Evolutionary conservation across 2,329 filamentous ascomycete species (phyloP).

Genomic region (Pseudomassariella vexata): DNA sequence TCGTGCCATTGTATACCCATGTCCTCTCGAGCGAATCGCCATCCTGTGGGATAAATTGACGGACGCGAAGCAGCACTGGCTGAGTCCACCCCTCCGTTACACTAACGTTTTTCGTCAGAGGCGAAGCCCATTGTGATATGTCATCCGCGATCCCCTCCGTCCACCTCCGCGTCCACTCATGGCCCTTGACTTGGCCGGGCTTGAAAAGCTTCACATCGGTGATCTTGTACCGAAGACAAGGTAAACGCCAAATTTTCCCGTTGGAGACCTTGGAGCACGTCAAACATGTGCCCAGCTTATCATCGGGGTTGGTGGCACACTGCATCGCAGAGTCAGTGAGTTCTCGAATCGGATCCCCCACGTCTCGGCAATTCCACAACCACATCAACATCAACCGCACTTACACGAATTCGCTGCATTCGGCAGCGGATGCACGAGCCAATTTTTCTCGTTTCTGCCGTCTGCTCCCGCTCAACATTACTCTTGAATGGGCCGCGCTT

Average conservation of each 20-base stretch:
- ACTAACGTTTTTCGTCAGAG: slow-evolving; percentile 41
- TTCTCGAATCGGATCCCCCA: neutral
- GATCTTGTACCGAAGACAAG: slow-evolving; percentile 56
- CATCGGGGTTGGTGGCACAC: slow-evolving; percentile 46
- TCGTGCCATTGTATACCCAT: slow-evolving; percentile 43
- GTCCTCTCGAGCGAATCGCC: slow-evolving; percentile 50
- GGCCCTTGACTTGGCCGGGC: slow-evolving; percentile 50
- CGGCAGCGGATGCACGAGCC: slow-evolving; percentile 56
- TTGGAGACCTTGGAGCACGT: slow-evolving; percentile 47
- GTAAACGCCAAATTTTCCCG: slow-evolving; percentile 46
- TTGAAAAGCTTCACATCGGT: slow-evolving; percentile 54
- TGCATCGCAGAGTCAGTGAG: slow-evolving; percentile 21
- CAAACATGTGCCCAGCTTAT: slow-evolving; percentile 42
- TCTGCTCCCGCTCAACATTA: slow-evolving; percentile 43
- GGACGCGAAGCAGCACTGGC: slow-evolving; percentile 43
- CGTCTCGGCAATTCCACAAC: too few relatives aligned
- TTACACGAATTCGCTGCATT: slow-evolving; percentile 57
- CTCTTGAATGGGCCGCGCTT: slow-evolving; percentile 51
- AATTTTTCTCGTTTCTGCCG: slow-evolving; percentile 50
- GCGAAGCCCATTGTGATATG: slow-evolving; percentile 49
- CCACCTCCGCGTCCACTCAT: slow-evolving; percentile 56
- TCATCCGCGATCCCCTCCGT: slow-evolving; percentile 48
- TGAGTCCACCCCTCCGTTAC: slow-evolving; percentile 50
- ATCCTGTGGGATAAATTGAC: slow-evolving; percentile 46
- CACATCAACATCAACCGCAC: too few relatives aligned